These are phyloP conservation scores for Naumovozyma baii DNA, from an alignment of 805 yeast genomes.

Conservation along the genomic window DNA sequence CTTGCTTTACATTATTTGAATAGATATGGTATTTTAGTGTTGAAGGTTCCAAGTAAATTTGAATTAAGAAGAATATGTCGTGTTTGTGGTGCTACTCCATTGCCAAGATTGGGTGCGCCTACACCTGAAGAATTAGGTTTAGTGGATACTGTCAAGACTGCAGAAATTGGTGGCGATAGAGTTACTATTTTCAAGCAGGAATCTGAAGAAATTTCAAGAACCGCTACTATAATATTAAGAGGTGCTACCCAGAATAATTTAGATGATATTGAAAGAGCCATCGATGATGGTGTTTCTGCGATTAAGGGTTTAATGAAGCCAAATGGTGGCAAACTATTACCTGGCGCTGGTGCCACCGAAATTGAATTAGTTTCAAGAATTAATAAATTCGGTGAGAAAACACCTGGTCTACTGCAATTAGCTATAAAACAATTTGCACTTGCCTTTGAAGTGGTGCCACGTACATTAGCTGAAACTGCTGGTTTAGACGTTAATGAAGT, in stretches of 20 bases:
- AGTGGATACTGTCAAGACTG: conserved; percentile 79
- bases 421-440: conserved; percentile 91
- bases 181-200: conserved; percentile 88
- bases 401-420: conserved; percentile 86
- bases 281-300: conserved; percentile 92
- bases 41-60: conserved; percentile 87
- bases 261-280: conserved; percentile 94
- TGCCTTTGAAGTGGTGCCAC: conserved; percentile 90
- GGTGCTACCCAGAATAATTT: conserved; percentile 93
- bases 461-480: conserved; percentile 87
- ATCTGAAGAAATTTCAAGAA: conserved; percentile 49
- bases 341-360: conserved; percentile 96
- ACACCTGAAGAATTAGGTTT: conserved; percentile 88
- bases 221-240: conserved; percentile 86
- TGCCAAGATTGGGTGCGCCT: conserved; percentile 90
- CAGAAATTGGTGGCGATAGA: conserved; percentile 95
- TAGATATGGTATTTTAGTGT: conserved; percentile 72
- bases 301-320: conserved; percentile 83
- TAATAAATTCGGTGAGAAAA: conserved; percentile 79
- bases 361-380: conserved; percentile 74
- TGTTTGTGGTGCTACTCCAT: conserved; percentile 95
- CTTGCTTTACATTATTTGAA: conserved; percentile 87
- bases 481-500: conserved; percentile 87
- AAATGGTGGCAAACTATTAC: conserved; percentile 63
- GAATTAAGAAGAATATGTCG: conserved; percentile 89